These are phyloP conservation scores for Chaetomium globosum DNA, from an alignment of 2,329 filamentous ascomycete species.

Conservation along the genomic window DNA sequence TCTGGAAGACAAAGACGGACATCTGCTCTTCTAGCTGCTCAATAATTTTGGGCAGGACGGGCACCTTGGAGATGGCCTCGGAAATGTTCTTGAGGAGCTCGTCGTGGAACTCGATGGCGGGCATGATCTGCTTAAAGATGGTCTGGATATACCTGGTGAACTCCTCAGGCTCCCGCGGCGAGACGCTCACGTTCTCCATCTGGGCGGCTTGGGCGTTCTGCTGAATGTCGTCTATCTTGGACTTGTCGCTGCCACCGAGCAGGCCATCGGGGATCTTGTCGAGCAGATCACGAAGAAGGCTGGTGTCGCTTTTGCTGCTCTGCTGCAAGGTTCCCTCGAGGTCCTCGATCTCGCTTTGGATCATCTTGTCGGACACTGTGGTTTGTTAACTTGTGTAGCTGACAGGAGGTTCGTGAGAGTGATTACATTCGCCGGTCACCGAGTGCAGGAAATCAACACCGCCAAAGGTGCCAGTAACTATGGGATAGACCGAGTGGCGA, in stretches of 20 bases:
- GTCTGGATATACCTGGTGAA: conserved; percentile 77
- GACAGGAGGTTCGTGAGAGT: background rate
- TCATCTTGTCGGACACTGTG: conserved; percentile 80
- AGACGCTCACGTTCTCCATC: conserved; percentile 72
- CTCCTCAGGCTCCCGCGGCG: conserved; percentile 78
- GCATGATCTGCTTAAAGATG: conserved; percentile 78
- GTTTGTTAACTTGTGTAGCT: conserved; percentile 29
- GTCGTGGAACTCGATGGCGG: conserved; percentile 88
- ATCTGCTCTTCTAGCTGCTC: conserved; percentile 87
- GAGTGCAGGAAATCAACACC: conserved; percentile 94
- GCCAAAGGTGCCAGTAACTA: conserved; percentile 90
- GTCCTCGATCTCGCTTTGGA: conserved; percentile 86
- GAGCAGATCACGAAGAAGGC: conserved; percentile 75
- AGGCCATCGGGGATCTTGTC: conserved; percentile 80
- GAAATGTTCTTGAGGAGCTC: conserved; percentile 79
- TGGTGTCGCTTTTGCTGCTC: conserved; percentile 66
- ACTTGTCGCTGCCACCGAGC: conserved; percentile 73
- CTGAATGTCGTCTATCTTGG: conserved; percentile 79
- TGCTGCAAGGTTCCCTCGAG: conserved; percentile 80
- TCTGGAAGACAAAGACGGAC: conserved; percentile 86
- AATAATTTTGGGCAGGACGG: conserved; percentile 79
- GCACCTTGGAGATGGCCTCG: conserved; percentile 79
- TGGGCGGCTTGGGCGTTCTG: conserved; percentile 73
- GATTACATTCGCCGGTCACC: conserved; percentile 66
- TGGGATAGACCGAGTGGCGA: conserved; percentile 69